Base-by-base conservation (phyloP, 306 rosid species). In the Casuarina glauca region DNA sequence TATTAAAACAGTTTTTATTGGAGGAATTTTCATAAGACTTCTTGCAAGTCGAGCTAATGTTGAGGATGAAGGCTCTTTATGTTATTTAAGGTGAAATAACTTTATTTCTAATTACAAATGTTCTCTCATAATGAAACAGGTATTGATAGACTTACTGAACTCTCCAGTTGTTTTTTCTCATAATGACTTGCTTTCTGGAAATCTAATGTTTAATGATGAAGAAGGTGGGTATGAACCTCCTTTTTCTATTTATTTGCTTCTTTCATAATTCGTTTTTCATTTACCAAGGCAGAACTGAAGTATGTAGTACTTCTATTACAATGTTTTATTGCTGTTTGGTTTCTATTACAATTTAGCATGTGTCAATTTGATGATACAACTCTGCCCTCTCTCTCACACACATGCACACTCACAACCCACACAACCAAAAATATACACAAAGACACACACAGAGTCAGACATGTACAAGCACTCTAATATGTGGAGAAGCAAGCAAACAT, bases 101-200 rank as follows among this genome's bases (percentile, higher is more conserved):
- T 64, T 49, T 36, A 68, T 49, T 44, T 71, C 44, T 63, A 44
- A 78, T 81, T 46, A 83, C 75, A 9, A 38, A 20, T 26, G 32
- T 81, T 77, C 80, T 82, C 19, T 80, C 78, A 82, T 86, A 61
- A 84, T 94, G 84, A 69, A 72, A 88, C 97, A 95, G 97, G 94
- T 76, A 48, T 76, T 95, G 88, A 87, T 93, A 39, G 87, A 82
- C 81, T 85, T 53, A 76, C 86, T 93, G 11, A 79, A 89, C 46
- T 83, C 97, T 78, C 97, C 99, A 16, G 89, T 93, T 72, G 88
- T 91, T 72, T 95, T 93, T 64, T 81, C 94, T 80, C 97, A 95
- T 86, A 93, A 93, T 79, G 97, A 95, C 87, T 86, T 95, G 84
- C 97, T 95, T 51, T 89, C 97, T 71, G 99, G 97, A 86, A 95